phyloP scores from a whole-genome alignment of 257 asterid genomes.

The Ballota nigra region DNA sequence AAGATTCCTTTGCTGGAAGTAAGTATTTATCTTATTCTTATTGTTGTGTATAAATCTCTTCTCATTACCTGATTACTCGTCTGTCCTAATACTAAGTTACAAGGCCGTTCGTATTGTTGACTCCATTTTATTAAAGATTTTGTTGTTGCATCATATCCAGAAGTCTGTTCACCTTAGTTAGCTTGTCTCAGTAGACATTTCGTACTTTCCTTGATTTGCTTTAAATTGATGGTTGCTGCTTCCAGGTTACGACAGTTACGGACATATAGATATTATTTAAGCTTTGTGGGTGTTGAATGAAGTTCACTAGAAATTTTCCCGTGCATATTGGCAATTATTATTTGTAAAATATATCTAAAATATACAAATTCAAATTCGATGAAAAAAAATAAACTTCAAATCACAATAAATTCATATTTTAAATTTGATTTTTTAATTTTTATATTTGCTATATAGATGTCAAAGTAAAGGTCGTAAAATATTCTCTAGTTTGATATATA shows the following conservation, averaged over 20 bases:
- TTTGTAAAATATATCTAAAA: too few relatives aligned
- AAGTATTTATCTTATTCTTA: slow-evolving; percentile 24
- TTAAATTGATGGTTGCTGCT: not conserved
- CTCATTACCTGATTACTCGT: not conserved
- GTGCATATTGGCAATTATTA: too few relatives aligned
- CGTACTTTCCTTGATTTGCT: slow-evolving; percentile 15
- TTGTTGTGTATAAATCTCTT: slow-evolving; percentile 21
- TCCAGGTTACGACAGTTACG: not conserved
- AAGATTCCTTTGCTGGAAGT: slow-evolving; percentile 77
- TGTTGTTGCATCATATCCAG: slow-evolving; percentile 20
- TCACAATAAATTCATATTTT: too few relatives aligned
- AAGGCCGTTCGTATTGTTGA: slow-evolving; percentile 9
- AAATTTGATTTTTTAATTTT: too few relatives aligned
- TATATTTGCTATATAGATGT: too few relatives aligned
- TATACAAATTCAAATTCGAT: too few relatives aligned
- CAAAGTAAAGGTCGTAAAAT: too few relatives aligned
- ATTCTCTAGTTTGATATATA: too few relatives aligned
- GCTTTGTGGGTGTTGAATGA: not conserved
- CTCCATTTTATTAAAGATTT: slow-evolving; percentile 14
- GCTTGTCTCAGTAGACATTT: not conserved
- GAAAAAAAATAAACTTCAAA: too few relatives aligned
- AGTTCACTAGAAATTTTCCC: too few relatives aligned
- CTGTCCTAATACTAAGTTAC: slow-evolving; percentile 5
- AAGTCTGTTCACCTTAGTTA: not conserved
- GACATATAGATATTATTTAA: not conserved